Evolutionary conservation across 192 early-diverging fungal species (phyloP).

Genomic region (Coemansia sp.): DNA sequence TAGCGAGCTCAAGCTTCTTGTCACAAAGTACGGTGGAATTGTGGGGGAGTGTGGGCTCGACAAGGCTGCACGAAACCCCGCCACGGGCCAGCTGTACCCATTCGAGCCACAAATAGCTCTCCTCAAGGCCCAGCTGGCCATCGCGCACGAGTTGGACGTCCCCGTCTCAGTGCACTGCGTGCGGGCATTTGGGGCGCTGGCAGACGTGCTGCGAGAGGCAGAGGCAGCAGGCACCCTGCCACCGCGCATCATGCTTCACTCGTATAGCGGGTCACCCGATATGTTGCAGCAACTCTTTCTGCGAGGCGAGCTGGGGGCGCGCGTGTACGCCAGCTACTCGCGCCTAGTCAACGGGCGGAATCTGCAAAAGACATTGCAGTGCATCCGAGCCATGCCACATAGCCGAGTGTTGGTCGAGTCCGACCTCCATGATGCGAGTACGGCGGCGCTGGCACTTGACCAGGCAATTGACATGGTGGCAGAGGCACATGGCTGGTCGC

Average conservation of each 20-base stretch:
- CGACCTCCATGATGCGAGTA: constrained; percentile 62
- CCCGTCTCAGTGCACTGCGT: constrained; percentile 81
- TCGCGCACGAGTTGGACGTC: constrained; percentile 67
- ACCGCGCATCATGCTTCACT: constrained; percentile 82
- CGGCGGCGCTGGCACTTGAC: constrained; percentile 24
- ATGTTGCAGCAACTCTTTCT: constrained; percentile 58
- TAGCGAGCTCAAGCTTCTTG: constrained; percentile 24
- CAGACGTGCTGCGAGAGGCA: constrained; percentile 37
- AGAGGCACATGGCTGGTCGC: constrained; percentile 37
- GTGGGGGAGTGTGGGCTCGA: constrained; percentile 57
- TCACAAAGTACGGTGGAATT: constrained; percentile 28
- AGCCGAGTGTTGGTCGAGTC: constrained; percentile 82
- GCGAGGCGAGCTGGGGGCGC: constrained; percentile 33
- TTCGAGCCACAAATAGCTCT: constrained; percentile 47
- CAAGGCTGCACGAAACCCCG: constrained; percentile 41
- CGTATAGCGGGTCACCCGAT: constrained; percentile 80
- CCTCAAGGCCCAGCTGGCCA: constrained; percentile 67
- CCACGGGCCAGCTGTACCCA: constrained; percentile 26
- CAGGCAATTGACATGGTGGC: constrained; percentile 28
- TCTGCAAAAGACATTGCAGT: constrained; percentile 46
- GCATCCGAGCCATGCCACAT: constrained; percentile 74
- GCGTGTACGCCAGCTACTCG: constrained; percentile 83
- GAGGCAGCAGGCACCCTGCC: constrained; percentile 48
- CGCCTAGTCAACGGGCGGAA: constrained; percentile 71
- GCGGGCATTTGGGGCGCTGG: constrained; percentile 68